These are phyloP conservation scores for Phytophthora europaea DNA, from an alignment of 352 stramenopile genomes.

Conservation along the genomic window DNA sequence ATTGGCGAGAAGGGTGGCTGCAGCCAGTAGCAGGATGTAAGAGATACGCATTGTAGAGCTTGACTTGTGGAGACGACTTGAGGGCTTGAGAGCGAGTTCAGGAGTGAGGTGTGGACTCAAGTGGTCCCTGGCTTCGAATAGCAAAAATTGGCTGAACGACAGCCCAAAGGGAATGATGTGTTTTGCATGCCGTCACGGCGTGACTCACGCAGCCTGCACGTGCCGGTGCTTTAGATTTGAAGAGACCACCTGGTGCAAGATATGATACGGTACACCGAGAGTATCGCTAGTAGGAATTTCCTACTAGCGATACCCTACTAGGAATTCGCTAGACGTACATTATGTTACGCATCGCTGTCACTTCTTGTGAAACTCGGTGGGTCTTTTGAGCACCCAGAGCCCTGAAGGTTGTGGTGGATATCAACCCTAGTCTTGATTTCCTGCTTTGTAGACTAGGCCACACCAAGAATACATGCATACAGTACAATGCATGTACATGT, in stretches of 20 bases:
- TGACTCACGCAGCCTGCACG: no score
- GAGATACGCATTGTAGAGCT: background rate
- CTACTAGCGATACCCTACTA: background rate
- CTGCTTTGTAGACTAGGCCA: background rate
- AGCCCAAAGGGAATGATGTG: background rate
- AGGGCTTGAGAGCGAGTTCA: background rate
- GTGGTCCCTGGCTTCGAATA: background rate
- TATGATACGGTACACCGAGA: background rate
- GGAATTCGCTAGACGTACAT: background rate
- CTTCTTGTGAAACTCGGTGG: background rate
- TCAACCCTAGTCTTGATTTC: background rate
- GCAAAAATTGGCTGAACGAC: background rate
- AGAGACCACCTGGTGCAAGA: background rate
- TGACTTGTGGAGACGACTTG: background rate
- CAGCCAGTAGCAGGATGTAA: background rate
- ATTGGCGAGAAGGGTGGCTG: background rate
- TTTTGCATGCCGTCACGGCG: background rate
- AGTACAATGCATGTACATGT: no score
- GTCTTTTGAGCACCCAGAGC: background rate
- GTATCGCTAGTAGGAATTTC: background rate
- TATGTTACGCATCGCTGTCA: background rate
- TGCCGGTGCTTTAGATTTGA: slow-evolving; percentile 2
- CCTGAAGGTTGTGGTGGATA: background rate
- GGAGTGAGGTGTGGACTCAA: background rate
- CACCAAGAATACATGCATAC: no score